Evolutionary conservation across 768 basidiomycete species (phyloP).

Genomic region (Boletus vinaceobasis): DNA sequence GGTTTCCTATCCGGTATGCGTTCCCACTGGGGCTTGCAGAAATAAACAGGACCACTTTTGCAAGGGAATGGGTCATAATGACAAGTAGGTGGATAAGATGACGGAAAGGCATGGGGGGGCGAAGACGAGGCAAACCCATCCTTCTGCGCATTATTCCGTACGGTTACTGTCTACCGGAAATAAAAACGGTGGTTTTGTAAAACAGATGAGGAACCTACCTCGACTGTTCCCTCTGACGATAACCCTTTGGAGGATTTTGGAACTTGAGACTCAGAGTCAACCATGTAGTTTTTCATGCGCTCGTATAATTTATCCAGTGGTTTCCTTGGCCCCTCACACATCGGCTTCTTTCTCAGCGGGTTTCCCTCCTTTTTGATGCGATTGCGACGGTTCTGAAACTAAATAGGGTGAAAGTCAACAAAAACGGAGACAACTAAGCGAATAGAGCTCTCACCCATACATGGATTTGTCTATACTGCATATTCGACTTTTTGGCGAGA

Average conservation of each 20-base stretch:
- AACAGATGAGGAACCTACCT: not conserved
- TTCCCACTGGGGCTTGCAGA: constrained; percentile 9
- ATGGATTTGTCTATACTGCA: constrained; percentile 17
- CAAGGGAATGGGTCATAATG: constrained; percentile 18
- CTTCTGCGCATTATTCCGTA: not conserved
- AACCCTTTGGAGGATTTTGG: accelerated
- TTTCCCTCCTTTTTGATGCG: constrained; percentile 5
- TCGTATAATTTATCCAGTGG: not conserved
- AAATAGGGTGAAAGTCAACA: not conserved
- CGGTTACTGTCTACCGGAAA: not conserved
- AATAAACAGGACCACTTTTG: not conserved
- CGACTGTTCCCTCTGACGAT: not conserved
- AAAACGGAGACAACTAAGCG: accelerated
- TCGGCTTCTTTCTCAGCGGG: not conserved
- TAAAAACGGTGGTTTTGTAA: not conserved
- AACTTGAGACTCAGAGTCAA: not conserved
- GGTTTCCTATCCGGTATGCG: not conserved
- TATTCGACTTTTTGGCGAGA: constrained; percentile 7
- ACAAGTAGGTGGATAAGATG: constrained; percentile 12
- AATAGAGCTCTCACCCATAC: constrained; percentile 5
- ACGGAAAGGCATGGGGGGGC: constrained; percentile 17
- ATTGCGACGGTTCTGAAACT: constrained; percentile 17
- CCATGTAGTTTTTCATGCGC: not conserved
- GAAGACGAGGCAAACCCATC: not conserved
- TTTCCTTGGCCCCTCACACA: not conserved